Conservation (phyloP, 352 stramenopile genomes). For the Phytophthora lateralis region DNA sequence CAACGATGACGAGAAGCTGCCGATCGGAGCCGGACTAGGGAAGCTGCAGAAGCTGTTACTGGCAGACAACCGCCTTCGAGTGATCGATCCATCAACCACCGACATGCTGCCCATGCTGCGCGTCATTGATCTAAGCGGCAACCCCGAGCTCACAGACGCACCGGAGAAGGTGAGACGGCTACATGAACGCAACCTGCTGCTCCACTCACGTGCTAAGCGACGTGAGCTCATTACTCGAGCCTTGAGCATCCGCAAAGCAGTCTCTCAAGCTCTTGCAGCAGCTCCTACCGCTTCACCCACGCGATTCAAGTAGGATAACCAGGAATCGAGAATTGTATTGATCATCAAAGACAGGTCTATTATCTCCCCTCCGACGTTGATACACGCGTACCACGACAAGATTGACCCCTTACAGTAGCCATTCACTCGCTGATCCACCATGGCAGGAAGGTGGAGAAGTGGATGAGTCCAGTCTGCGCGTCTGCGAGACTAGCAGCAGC, state of each 20-base stretch:
- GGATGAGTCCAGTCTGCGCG: conserved; percentile 57
- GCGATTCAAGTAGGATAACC: conserved; percentile 17
- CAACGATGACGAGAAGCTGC: conserved; percentile 34
- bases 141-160: conserved; percentile 34
- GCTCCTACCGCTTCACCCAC: conserved; percentile 5
- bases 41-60: conserved; percentile 51
- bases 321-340: not conserved
- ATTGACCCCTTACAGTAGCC: not conserved
- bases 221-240: conserved; percentile 67
- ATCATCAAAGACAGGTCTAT: not conserved
- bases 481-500: conserved; percentile 56
- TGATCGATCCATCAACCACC: conserved; percentile 35
- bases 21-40: conserved; percentile 30
- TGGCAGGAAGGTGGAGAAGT: conserved; percentile 64
- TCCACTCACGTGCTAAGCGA: conserved; percentile 64
- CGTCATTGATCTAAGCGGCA: conserved; percentile 53
- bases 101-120: conserved; percentile 37
- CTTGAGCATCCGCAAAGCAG: conserved; percentile 53
- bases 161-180: conserved; percentile 65
- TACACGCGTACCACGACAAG: not conserved
- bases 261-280: conserved; percentile 39
- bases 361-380: not conserved
- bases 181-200: conserved; percentile 64
- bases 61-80: conserved; percentile 41
- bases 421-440: conserved; percentile 67